phyloP scores from a whole-genome alignment of 495 filamentous ascomycete species.

The Chaetomium fimeti region DNA sequence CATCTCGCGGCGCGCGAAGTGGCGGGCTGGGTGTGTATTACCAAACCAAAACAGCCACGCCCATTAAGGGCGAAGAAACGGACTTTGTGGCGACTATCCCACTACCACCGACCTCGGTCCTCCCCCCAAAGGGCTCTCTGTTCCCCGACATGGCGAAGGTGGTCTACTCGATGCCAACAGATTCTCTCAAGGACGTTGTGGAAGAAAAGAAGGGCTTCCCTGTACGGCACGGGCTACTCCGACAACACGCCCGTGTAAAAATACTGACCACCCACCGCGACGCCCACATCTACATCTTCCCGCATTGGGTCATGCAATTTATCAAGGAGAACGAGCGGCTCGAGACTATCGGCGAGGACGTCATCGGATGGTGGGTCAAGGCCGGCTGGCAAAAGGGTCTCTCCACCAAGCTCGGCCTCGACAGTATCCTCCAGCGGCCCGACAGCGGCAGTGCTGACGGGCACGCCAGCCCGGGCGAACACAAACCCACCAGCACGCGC shows the following conservation, averaged over 20 bases:
- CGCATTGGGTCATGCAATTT: slow-evolving; percentile 85
- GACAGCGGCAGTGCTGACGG: slow-evolving; percentile 29
- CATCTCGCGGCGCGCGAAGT: slow-evolving; percentile 48
- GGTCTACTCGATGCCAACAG: slow-evolving; percentile 74
- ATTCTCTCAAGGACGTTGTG: slow-evolving; percentile 76
- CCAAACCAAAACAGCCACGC: slow-evolving; percentile 70
- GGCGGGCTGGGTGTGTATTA: slow-evolving; percentile 89
- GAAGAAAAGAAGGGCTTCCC: slow-evolving; percentile 69
- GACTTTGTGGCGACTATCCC: slow-evolving; percentile 80
- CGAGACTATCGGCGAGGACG: slow-evolving; percentile 85
- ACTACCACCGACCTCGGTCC: slow-evolving; percentile 54
- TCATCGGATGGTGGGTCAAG: slow-evolving; percentile 94
- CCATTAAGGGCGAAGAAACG: slow-evolving; percentile 83
- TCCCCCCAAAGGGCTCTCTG: slow-evolving; percentile 59
- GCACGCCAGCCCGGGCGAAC: slow-evolving; percentile 5
- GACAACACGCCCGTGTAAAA: slow-evolving; percentile 67
- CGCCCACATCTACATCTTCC: slow-evolving; percentile 90
- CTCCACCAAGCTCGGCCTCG: slow-evolving; percentile 69
- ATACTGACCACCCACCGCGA: slow-evolving; percentile 80
- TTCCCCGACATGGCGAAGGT: slow-evolving; percentile 62
- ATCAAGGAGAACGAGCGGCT: slow-evolving; percentile 72
- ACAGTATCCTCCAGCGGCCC: slow-evolving; percentile 56
- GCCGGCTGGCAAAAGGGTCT: slow-evolving; percentile 83
- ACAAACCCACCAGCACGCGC: slow-evolving; percentile 13
- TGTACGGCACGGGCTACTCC: slow-evolving; percentile 67